Percentiles rank a stretch among this genome's conserved stretches.
phyloP scores from a whole-genome alignment of 1,284 basidiomycete species.

The Papiliotrema flavescens region DNA sequence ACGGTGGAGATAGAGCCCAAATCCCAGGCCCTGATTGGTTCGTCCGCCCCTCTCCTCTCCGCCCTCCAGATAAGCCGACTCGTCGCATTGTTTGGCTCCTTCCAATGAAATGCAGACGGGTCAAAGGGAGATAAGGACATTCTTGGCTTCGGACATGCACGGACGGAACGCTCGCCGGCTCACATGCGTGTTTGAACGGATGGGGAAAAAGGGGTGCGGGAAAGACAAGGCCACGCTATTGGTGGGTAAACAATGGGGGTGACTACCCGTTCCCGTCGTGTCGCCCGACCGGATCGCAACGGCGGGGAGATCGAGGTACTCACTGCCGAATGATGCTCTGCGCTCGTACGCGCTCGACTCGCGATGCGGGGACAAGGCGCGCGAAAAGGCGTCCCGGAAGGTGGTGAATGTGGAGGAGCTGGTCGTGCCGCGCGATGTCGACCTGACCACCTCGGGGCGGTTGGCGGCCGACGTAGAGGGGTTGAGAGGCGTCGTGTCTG shows the following conservation, averaged over 20 bases:
- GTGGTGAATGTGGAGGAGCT: slow-evolving; percentile 3
- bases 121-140: no score
- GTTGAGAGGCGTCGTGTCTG: not conserved
- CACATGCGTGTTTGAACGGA: no score
- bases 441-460: not conserved
- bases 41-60: no score
- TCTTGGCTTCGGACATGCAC: no score
- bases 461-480: not conserved
- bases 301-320: not conserved
- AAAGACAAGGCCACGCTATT: no score
- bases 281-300: not conserved
- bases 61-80: not conserved
- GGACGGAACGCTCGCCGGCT: no score
- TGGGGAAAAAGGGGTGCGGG: no score
- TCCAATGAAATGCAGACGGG: no score
- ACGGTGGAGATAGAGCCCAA: no score
- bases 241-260: no score
- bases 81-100: not conserved
- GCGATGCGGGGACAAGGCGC: slow-evolving; percentile 8
- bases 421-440: not conserved
- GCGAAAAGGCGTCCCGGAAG: slow-evolving; percentile 4
- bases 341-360: not conserved
- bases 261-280: no score
- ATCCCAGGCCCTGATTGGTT: no score
- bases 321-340: slow-evolving; percentile 1